Evolutionary conservation across 352 stramenopile species (phyloP).

Genomic region (Aphanomyces cochlioides): DNA sequence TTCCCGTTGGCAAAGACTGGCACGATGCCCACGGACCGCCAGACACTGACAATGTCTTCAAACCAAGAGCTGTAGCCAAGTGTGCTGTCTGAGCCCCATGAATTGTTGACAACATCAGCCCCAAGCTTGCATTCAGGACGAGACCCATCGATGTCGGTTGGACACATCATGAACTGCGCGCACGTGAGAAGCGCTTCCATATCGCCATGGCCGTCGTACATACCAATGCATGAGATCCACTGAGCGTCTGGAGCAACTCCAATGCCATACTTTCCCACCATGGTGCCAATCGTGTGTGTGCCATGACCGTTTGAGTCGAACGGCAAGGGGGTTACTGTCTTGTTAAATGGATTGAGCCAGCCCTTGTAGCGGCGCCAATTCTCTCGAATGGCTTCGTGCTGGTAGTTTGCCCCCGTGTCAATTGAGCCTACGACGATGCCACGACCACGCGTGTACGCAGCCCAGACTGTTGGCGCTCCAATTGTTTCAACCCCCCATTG

Average conservation of each 20-base stretch:
- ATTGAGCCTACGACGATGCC: slow-evolving; percentile 31
- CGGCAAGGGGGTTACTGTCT: slow-evolving; percentile 27
- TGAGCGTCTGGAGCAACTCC: slow-evolving; percentile 34
- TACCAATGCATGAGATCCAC: slow-evolving; percentile 40
- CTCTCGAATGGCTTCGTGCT: slow-evolving; percentile 25
- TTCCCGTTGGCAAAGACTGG: slow-evolving; percentile 41
- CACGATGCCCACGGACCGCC: slow-evolving; percentile 39
- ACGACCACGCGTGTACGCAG: slow-evolving; percentile 3
- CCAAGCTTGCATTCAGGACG: slow-evolving; percentile 11
- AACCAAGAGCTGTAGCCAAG: slow-evolving; percentile 29
- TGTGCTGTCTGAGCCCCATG: slow-evolving; percentile 34
- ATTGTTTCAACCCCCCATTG: slow-evolving; percentile 29
- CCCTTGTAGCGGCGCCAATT: slow-evolving; percentile 41
- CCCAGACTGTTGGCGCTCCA: slow-evolving; percentile 24
- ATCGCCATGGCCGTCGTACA: slow-evolving; percentile 27
- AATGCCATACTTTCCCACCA: slow-evolving; percentile 34
- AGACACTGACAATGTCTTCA: slow-evolving; percentile 35
- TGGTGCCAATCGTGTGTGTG: slow-evolving; percentile 40
- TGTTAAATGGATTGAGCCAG: slow-evolving; percentile 48
- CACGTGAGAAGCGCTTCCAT: slow-evolving; percentile 34
- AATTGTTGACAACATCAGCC: slow-evolving; percentile 34
- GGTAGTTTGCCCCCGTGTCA: slow-evolving; percentile 27
- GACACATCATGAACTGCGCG: slow-evolving; percentile 35
- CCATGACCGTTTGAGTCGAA: slow-evolving; percentile 40
- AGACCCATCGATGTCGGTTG: slow-evolving; percentile 19